Conservation (phyloP, 805 yeast species). For the Schwanniomyces sp. region DNA sequence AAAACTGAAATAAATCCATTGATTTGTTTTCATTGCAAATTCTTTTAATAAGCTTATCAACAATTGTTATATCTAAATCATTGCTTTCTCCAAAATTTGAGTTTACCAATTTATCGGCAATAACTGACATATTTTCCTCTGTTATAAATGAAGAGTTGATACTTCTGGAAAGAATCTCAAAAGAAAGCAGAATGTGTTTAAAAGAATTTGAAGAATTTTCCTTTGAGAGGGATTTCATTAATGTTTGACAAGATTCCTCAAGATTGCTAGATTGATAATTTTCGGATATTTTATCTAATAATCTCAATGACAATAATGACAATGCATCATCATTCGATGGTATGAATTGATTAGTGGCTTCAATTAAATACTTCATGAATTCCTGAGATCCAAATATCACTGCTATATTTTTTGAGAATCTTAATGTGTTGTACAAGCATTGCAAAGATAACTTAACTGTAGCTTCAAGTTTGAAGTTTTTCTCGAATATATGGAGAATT, state of each 20-base stretch:
- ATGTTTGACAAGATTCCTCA: background rate
- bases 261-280: background rate
- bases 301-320: conserved; percentile 18
- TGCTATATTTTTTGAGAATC: conserved; percentile 7
- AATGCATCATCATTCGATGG: conserved; percentile 27
- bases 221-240: conserved; percentile 1
- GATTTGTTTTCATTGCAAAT: conserved; percentile 1
- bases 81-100: conserved; percentile 16
- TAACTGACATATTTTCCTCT: background rate
- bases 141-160: background rate
- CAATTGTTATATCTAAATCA: conserved; percentile 12
- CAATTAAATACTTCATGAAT: conserved; percentile 17
- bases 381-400: conserved; percentile 8
- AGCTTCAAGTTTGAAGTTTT: conserved; percentile 24
- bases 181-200: conserved; percentile 1
- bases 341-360: conserved; percentile 17
- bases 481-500: conserved; percentile 15
- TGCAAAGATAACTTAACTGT: conserved; percentile 26
- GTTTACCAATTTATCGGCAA: conserved; percentile 13
- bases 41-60: conserved; percentile 13
- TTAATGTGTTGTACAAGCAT: conserved; percentile 17
- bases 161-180: conserved; percentile 2
- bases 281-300: conserved; percentile 11
- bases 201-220: conserved; percentile 1
- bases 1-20: conserved; percentile 4